Conservation (phyloP, 2,329 filamentous ascomycete species). For the Chaetomium strumarium region DNA sequence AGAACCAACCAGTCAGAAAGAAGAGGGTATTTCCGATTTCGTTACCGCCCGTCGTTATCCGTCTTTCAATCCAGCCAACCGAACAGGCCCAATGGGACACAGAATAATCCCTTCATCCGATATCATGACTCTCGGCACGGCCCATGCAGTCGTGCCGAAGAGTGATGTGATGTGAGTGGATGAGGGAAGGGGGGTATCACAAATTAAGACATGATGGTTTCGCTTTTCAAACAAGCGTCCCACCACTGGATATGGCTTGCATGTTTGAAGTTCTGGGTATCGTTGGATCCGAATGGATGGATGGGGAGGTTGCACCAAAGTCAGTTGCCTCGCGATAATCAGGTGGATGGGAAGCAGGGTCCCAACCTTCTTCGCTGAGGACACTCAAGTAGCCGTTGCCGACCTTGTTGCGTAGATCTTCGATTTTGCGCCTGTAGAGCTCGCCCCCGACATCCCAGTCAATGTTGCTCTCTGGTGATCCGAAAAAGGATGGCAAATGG, state of each 20-base stretch:
- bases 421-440: constrained; percentile 80
- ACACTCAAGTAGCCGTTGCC: constrained; percentile 84
- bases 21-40: neutral
- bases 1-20: constrained; percentile 13
- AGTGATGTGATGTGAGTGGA: neutral
- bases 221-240: constrained; percentile 39
- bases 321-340: constrained; percentile 36
- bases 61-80: neutral
- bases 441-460: constrained; percentile 67
- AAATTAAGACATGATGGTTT: neutral
- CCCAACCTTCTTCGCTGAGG: constrained; percentile 70
- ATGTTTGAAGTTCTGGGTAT: constrained; percentile 34
- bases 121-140: neutral
- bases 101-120: neutral
- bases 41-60: neutral
- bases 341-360: constrained; percentile 35
- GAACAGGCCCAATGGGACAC: neutral
- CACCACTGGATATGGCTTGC: constrained; percentile 49
- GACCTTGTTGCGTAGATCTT: constrained; percentile 76
- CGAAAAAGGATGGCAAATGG: constrained; percentile 30
- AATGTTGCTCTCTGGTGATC: constrained; percentile 32
- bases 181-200: neutral
- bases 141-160: neutral
- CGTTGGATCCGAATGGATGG: constrained; percentile 32
- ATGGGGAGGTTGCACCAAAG: constrained; percentile 33